These are phyloP conservation scores for Carex parvula DNA, from an alignment of 176 grass and related monocot species.

Conservation along the genomic window DNA sequence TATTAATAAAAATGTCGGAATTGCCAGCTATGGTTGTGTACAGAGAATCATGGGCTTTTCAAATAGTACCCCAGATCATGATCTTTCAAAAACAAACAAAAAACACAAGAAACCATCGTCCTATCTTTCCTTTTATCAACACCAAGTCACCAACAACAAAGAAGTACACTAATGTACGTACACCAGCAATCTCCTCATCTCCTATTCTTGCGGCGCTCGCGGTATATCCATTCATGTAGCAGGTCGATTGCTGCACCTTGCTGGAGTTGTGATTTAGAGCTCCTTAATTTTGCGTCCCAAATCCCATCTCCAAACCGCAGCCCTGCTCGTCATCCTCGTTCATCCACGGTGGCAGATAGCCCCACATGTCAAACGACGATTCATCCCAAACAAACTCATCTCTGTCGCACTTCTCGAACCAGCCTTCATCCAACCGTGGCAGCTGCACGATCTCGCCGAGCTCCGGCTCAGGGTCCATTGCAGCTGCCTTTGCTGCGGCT, in stretches of 20 bases:
- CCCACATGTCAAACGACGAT: background rate
- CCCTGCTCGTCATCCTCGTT: background rate
- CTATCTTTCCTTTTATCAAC: conserved; percentile 7
- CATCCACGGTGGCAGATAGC: conserved; percentile 34
- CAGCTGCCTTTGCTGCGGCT: conserved; percentile 54
- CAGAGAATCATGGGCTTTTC: background rate
- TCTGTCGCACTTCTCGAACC: conserved; percentile 4
- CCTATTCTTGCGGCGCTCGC: background rate
- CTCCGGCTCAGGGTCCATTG: conserved; percentile 40
- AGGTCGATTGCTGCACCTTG: background rate
- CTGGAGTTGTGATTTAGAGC: background rate
- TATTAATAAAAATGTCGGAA: background rate
- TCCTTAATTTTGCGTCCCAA: background rate
- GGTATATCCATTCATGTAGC: background rate
- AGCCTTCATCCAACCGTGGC: conserved; percentile 39
- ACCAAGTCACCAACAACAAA: background rate
- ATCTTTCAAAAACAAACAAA: background rate
- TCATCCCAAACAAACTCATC: conserved; percentile 20
- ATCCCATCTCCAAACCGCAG: background rate
- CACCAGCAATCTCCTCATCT: conserved; percentile 3
- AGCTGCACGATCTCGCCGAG: conserved; percentile 67
- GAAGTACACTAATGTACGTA: background rate
- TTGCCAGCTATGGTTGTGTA: background rate
- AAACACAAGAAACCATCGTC: background rate
- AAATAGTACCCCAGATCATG: conserved; percentile 5